Base-by-base conservation (phyloP, 805 yeast genomes). In the Metschnikowia matae region DNA sequence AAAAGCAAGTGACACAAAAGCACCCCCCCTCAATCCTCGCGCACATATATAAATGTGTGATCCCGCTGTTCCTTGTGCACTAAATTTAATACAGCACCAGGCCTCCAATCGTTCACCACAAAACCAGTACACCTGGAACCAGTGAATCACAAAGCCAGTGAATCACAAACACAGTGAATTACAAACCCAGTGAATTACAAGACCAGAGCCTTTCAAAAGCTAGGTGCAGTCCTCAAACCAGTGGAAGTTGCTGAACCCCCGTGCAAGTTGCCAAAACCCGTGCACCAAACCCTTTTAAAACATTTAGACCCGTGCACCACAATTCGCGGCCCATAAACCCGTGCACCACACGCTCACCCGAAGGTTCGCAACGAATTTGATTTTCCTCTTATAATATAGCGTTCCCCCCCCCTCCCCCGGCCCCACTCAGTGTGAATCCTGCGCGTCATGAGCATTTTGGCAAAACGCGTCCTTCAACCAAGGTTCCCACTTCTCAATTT, bases 1-100 rank as follows among this genome's bases (percentile, higher is more conserved):
- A 42, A 42, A 42, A 42, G 37, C 31, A 42, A n/a, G 31, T 33
- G 29, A 41, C 45, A 42, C 45, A 42, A 42, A 42, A 42, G 38
- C 45, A 20, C 43, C 21, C 29, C 13, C 45, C 3, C 20, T n/a
- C n/a, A n/a, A n/a, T n/a, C 20, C 20, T 13, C 31, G 38, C 45
- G 38, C 38, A 10, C 38, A 20, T 42, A 42, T 42, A 42, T 33
- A 33, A 42, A 15, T 37, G 14, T 18, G 38, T n/a, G 15, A 6
- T 31, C 17, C 32, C 34, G 18, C 47, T 31, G 23, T 5, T 15
- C 36, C 35, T n/a, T n/a, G 46, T 14, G 21, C 40, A 15, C 39
- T 7, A 8, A 31, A 20, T 11, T 26, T 26, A 26, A 10, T 26
- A 26, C 29, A 26, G 29, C 11, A 26, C 29, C 29, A 26, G 29